A percentile compares a stretch with the other conserved stretches of the same genome.
phyloP scores from a whole-genome alignment of 2,329 filamentous ascomycete species.

The Alternaria alternata region DNA sequence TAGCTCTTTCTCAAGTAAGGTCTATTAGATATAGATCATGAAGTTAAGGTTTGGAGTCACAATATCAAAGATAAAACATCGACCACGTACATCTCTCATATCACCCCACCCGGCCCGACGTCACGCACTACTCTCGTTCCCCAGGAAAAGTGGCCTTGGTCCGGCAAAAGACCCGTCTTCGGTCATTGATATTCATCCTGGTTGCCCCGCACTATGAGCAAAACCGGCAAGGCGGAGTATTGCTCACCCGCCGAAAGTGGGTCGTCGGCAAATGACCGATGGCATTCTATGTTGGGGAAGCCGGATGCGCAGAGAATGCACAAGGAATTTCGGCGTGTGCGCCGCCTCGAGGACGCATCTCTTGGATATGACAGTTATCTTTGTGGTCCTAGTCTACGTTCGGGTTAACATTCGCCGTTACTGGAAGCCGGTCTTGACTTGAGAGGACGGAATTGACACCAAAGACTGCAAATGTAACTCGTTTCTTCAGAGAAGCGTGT shows the following conservation, averaged over 20 bases:
- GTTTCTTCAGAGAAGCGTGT: not conserved
- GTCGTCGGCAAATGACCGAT: conserved; percentile 28
- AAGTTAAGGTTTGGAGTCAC: not conserved
- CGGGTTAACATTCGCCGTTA: not conserved
- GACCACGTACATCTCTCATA: not conserved
- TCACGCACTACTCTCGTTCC: not conserved
- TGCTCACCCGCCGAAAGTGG: conserved; percentile 21
- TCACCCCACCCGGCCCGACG: conserved; percentile 12
- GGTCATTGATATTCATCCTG: conserved; percentile 23
- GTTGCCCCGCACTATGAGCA: conserved; percentile 30
- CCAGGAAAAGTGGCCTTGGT: conserved; percentile 3
- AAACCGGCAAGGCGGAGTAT: conserved; percentile 30
- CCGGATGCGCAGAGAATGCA: conserved; percentile 3
- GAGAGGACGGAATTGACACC: not conserved
- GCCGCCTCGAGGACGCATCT: conserved; percentile 1
- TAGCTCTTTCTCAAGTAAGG: not conserved
- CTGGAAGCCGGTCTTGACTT: not conserved
- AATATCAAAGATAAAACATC: not conserved
- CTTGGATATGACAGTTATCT: not conserved
- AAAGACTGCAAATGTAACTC: not conserved
- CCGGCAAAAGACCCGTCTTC: conserved; percentile 27
- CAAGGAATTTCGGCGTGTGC: not conserved
- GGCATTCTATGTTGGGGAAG: conserved; percentile 17
- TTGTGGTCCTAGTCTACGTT: not conserved
- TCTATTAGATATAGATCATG: not conserved